Conservation (phyloP, 2,329 filamentous ascomycete species). For the Arachnomyces sp. region DNA sequence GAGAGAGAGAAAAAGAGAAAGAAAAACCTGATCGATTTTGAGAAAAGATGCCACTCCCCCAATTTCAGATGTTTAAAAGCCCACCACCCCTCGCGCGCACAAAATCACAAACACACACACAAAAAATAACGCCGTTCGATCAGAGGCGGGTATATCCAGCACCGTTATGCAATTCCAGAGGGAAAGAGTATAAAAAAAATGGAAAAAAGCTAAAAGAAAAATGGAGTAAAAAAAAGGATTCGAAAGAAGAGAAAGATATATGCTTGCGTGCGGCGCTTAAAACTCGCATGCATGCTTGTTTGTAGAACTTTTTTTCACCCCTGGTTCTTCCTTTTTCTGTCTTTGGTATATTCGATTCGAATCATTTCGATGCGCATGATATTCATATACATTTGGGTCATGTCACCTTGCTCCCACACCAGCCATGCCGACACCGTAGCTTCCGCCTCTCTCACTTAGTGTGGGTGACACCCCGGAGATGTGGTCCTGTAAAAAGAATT, state of each 20-base stretch:
- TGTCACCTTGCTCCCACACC: slow-evolving; percentile 37
- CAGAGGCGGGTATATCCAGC: slow-evolving; percentile 42
- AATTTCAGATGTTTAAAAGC: too few species aligned
- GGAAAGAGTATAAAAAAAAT: slow-evolving; percentile 26
- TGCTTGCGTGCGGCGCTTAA: slow-evolving; percentile 6
- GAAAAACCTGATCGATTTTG: too few species aligned
- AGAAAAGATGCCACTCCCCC: too few species aligned
- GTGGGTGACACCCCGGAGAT: slow-evolving; percentile 32
- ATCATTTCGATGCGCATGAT: slow-evolving; percentile 11
- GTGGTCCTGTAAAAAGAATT: slow-evolving; percentile 27
- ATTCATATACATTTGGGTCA: slow-evolving; percentile 10
- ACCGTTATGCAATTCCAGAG: slow-evolving; percentile 35
- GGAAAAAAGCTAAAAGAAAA: slow-evolving; percentile 6
- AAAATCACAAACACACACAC: too few species aligned
- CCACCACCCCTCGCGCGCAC: too few species aligned
- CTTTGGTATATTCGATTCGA: slow-evolving; percentile 13
- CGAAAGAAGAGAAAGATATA: slow-evolving; percentile 11
- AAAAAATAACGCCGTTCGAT: slow-evolving; percentile 14
- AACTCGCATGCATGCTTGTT: slow-evolving; percentile 1
- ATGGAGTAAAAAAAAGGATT: slow-evolving; percentile 6
- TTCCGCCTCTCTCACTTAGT: slow-evolving; percentile 33
- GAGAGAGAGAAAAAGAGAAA: too few species aligned
- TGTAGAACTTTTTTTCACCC: slow-evolving; percentile 3
- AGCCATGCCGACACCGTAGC: slow-evolving; percentile 39
- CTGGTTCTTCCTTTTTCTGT: background rate